These are phyloP conservation scores for Dryas alaskensis DNA, from an alignment of 306 rosid genomes.

Conservation along the genomic window DNA sequence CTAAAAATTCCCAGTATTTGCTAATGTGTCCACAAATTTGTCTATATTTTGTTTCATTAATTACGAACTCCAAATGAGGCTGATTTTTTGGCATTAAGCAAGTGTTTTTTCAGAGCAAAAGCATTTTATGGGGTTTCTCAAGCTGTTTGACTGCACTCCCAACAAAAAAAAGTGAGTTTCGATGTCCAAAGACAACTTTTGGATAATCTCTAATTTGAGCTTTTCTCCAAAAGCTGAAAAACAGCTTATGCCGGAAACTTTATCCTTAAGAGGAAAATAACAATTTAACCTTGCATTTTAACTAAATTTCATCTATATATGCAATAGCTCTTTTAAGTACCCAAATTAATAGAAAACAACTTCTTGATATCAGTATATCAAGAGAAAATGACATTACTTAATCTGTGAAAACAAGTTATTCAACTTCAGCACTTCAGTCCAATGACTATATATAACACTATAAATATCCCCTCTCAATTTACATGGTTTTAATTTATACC, in stretches of 20 bases:
- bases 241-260: not conserved
- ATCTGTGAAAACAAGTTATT: too few relatives aligned
- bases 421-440: too few relatives aligned
- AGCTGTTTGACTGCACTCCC: not conserved
- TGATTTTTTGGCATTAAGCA: not conserved
- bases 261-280: not conserved
- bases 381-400: too few relatives aligned
- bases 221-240: slow-evolving; percentile 1
- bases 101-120: not conserved
- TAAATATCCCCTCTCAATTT: not conserved
- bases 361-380: not conserved
- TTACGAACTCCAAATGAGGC: not conserved
- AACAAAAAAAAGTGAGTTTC: not conserved
- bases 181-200: slow-evolving; percentile 4
- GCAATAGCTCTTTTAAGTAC: not conserved
- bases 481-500: not conserved
- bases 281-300: not conserved
- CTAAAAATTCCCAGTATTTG: too few relatives aligned
- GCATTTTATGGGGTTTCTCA: not conserved
- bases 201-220: not conserved
- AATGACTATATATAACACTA: too few relatives aligned
- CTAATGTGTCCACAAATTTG: not conserved
- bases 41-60: not conserved
- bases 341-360: not conserved
- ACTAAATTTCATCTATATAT: not conserved